Base-by-base conservation (phyloP, 2,329 filamentous ascomycete genomes). In the Penicillium sp. region DNA sequence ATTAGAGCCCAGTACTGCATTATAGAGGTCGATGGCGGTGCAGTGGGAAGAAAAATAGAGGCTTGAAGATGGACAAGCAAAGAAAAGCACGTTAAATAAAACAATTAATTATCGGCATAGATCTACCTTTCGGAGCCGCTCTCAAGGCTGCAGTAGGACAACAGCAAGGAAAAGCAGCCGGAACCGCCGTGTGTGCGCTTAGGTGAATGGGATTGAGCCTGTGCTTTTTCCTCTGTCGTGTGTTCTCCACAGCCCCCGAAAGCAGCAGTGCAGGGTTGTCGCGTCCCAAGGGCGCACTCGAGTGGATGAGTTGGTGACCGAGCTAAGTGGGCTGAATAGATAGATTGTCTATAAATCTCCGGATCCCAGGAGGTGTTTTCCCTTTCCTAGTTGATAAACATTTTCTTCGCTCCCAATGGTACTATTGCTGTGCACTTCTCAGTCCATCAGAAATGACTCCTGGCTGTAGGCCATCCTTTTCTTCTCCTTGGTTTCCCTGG, bases 271-370 rank as follows among this genome's bases (percentile, higher is more conserved):
- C 39, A 43, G 39, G 24, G 21, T 26, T 11, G 19, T 40, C 13
- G 37, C 21, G 13, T 13, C n/a, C n/a, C n/a, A n/a, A n/a, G n/a
- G n/a, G n/a, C n/a, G n/a, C n/a, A n/a, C n/a, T n/a, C n/a, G n/a
- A n/a, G n/a, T n/a, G n/a, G n/a, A n/a, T 19, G 19, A 40, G 14
- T 40, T 21, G 39, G 39, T 14, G 23, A 43, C n/a, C n/a, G n/a
- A 28, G 39, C 39, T 43, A 5, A 18, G 39, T 28, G 23, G 39
- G 39, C 39, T 43, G 39, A 43, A 28, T 43, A 26, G 39, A 43
- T 26, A 43, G 19, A 46, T 47, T 45, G 33, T 55, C 51, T 59
- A 59, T 59, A 59, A 59, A 59, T 59, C 54, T 59, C 56, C 51
- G 48, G 44, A 53, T 54, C 48, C 51, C 39, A 50, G 44, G 18